Evolutionary conservation across 2,329 filamentous ascomycete species (phyloP), one percentile per base, ranked within the genome.

Genomic region (Diplodia corticola): DNA sequence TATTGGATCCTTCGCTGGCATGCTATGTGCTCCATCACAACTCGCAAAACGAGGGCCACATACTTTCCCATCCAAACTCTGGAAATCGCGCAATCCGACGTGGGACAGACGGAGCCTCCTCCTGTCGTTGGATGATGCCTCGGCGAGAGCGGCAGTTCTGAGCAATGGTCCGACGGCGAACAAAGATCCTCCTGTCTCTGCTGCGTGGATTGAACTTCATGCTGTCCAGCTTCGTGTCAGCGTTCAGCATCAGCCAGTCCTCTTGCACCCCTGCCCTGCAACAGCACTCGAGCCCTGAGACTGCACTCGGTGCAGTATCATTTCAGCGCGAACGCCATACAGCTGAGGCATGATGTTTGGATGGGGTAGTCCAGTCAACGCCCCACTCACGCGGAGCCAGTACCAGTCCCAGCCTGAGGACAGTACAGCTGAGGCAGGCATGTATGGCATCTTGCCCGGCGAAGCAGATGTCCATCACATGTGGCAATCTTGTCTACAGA

Each of bases 21-120:
- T 26, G 57, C 57, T 28, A 61, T 60, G 55, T 59, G 54, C 54
- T 59, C 46, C 54, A 59, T 61, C 57, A 49, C 44, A 61, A 37
- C 30, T 61, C 26, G 55, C 55, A 60, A 48, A 60, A 40, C 30
- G n/a, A 35, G 51, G 28, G 30, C n/a, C 57, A 33, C 40, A 35
- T 33, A 22, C 17, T 49, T 61, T 35, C 26, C 48, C 22, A 9
- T 26, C 13, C 54, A 57, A 24, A 20, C 55, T 9, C 17, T 40
- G 44, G 37, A 59, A 26, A 26, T 26, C 33, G 9, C 33, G 24
- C 35, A 44, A 48, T 13, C 37, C 40, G 40, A n/a, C 40, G 40
- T 44, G 17, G 40, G 40, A 44, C 40, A 44, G 40, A n/a, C 40
- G 6, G 40, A n/a, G 17, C 2, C n/a, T 20, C 40, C 17, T 44